Evolutionary conservation across 1,284 basidiomycete genomes (phyloP).

Genomic region (Pterulicium gracile): DNA sequence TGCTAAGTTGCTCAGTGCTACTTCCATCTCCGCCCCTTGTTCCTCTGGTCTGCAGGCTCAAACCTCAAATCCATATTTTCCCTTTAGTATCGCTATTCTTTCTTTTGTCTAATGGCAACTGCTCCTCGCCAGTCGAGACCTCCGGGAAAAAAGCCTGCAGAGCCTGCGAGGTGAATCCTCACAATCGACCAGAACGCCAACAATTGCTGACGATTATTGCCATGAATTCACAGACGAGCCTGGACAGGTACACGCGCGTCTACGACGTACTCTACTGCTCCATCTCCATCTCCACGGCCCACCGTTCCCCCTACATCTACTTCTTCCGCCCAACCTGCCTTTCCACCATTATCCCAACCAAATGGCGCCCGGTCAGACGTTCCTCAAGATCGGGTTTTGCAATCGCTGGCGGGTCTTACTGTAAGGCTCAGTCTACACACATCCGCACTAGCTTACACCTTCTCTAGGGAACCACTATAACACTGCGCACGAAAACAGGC

Average conservation of each 20-base stretch:
- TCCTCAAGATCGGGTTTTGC: constrained; percentile 2
- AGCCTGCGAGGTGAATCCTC: background rate
- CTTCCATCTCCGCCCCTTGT: background rate
- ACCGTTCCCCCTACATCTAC: background rate
- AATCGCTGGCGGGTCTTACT: background rate
- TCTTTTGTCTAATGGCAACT: constrained; percentile 4
- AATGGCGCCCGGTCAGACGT: constrained; percentile 11
- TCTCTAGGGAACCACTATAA: constrained; percentile 61
- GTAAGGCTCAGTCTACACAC: background rate
- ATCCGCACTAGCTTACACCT: background rate
- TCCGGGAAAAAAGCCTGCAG: background rate
- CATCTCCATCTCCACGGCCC: background rate
- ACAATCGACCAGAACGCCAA: no score
- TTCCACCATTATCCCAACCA: background rate
- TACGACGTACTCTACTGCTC: background rate
- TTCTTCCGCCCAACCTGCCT: background rate
- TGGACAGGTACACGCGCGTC: constrained; percentile 1
- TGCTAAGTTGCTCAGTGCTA: background rate
- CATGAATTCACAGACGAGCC: background rate
- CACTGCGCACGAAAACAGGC: constrained; percentile 55
- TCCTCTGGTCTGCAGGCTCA: background rate
- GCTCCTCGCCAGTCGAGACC: background rate
- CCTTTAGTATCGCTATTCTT: constrained; percentile 10
- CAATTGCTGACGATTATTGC: no score
- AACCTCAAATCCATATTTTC: background rate